These are phyloP conservation scores for Ceratobasidium sp. DNA, from an alignment of 1,284 basidiomycete genomes.

Conservation along the genomic window DNA sequence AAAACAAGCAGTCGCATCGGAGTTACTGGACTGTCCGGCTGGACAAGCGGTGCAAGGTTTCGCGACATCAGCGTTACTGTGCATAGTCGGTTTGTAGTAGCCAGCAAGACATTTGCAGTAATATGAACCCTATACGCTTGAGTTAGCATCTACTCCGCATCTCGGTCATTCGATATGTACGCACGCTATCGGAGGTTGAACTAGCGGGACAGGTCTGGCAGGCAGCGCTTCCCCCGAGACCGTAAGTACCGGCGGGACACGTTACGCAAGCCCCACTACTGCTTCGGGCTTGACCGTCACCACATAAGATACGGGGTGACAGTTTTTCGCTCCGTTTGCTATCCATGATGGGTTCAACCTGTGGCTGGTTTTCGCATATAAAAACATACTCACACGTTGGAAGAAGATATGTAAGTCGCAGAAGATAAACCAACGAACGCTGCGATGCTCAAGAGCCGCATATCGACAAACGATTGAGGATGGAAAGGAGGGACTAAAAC, in stretches of 20 bases:
- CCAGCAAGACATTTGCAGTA: background rate
- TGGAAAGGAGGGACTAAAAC: background rate
- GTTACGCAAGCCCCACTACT: background rate
- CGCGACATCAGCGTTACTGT: background rate
- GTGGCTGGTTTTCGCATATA: background rate
- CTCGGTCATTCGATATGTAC: background rate
- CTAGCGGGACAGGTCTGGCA: slow-evolving; percentile 12
- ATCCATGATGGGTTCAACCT: background rate
- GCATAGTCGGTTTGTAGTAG: background rate
- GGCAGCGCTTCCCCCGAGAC: background rate
- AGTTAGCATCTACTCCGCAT: background rate
- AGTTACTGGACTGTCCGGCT: background rate
- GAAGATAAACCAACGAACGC: background rate
- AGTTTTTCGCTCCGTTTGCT: background rate
- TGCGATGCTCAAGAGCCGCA: background rate
- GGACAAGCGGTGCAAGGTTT: slow-evolving; percentile 8
- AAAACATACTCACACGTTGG: background rate
- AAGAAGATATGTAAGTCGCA: background rate
- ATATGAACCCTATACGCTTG: background rate
- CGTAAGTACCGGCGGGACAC: background rate
- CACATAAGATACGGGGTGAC: background rate
- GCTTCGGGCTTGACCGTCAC: background rate
- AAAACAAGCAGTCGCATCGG: background rate
- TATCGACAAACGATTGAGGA: background rate
- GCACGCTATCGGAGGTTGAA: background rate